Base-by-base conservation (phyloP, 2,329 filamentous ascomycete genomes). In the Sarocladium strictum region DNA sequence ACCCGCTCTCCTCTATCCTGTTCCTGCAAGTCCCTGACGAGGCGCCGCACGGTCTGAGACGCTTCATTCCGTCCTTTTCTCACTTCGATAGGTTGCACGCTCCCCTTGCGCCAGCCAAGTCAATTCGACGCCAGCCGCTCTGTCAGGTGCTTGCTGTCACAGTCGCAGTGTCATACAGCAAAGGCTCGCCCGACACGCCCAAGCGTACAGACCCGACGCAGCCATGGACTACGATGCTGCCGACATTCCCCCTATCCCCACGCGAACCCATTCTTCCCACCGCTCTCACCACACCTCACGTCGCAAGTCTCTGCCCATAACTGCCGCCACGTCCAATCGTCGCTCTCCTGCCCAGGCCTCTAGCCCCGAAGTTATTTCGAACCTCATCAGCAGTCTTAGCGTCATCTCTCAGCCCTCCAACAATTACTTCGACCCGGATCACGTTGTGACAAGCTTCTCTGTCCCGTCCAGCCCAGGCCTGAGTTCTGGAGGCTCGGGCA, bases 361-460 rank as follows among this genome's bases (percentile, higher is more conserved):
- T 14, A 83, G 82, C 50, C 86, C 87, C 56, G 85, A 89, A 65
- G 80, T 91, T 66, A 90, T 86, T 56, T 84, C 81, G 24, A 81
- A 78, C 54, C 74, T 84, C 54, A 91, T 87, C 70, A 89, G 85
- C 59, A 90, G 79, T 54, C 76, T 87, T 35, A 83, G 83, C 61
- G 82, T 83, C 63, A 89, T 81, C 61, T 87, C 84, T 19, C 78
- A 81, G 50, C 86, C 88, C 21, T 80, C 86, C 54, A 83, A 79
- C 66, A 77, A 80, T 57, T 85, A 89, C 65, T 90, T 90, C 65
- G 87, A 91, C 62, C 77, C 75, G 54, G 54, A 57, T 52, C 71
- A 76, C 21, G 67, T 69, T 57, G 69, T 72, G 14, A 71, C 75
- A 6, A 68, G 62, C 57, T 63, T 72, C 51, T 72, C 73, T 19